Conservation (phyloP, 345 rosid genomes). For the Odontarrhena argentea region DNA sequence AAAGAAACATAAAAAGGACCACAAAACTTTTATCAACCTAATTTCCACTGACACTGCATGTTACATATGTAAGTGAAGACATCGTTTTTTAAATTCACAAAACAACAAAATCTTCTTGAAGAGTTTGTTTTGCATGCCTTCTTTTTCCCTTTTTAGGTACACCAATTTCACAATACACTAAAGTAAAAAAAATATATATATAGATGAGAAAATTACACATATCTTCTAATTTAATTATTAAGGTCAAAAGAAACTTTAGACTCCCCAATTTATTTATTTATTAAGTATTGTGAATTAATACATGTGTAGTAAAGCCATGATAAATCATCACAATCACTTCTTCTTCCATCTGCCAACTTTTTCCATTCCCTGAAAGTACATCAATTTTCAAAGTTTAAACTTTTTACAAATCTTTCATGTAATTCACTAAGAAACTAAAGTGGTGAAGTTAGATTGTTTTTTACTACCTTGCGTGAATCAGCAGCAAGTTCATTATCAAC, state of each 20-base stretch:
- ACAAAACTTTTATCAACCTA: background rate
- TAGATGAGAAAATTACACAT: slow-evolving; percentile 11
- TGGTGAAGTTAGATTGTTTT: slow-evolving; percentile 11
- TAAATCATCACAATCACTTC: slow-evolving; percentile 9
- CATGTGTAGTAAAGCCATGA: background rate
- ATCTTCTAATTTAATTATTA: slow-evolving; percentile 4
- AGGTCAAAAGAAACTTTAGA: slow-evolving; percentile 6
- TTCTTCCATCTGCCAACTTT: slow-evolving; percentile 83
- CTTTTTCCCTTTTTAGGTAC: slow-evolving; percentile 16
- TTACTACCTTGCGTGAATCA: slow-evolving; percentile 58
- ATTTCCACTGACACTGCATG: background rate
- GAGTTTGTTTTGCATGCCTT: slow-evolving; percentile 2
- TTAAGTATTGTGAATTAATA: too few relatives aligned
- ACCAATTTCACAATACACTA: background rate
- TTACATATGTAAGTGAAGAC: slow-evolving; percentile 11
- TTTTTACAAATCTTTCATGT: background rate
- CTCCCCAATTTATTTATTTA: too few relatives aligned
- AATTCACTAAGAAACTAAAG: slow-evolving; percentile 5
- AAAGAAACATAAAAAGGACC: slow-evolving; percentile 4
- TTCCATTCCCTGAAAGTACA: slow-evolving; percentile 60
- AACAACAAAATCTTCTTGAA: background rate
- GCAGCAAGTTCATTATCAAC: slow-evolving; percentile 38
- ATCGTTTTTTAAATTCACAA: background rate
- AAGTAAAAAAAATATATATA: background rate
- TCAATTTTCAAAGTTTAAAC: background rate